Conservation (phyloP, 768 basidiomycete genomes). For the Albatrellus ellisii region DNA sequence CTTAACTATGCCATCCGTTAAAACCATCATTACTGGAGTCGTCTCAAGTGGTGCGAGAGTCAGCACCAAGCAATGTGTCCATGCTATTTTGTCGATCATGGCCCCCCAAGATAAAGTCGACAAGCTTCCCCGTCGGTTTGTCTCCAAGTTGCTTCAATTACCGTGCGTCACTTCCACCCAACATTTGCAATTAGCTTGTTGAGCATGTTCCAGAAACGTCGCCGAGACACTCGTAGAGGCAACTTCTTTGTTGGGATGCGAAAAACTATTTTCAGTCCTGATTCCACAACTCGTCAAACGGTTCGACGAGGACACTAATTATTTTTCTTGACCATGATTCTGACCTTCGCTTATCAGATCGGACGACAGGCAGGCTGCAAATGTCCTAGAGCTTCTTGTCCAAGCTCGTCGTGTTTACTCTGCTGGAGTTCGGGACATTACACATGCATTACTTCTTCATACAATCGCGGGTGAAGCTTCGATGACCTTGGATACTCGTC, state of each 20-base stretch:
- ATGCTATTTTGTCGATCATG: slow-evolving; percentile 4
- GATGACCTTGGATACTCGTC: slow-evolving; percentile 4
- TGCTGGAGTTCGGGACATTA: slow-evolving; percentile 12
- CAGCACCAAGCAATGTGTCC: slow-evolving; percentile 6
- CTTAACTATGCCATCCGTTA: slow-evolving; percentile 44
- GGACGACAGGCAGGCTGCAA: slow-evolving; percentile 18
- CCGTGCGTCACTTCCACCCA: neutral
- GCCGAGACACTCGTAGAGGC: slow-evolving; percentile 32
- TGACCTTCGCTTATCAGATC: slow-evolving; percentile 17
- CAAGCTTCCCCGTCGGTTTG: neutral
- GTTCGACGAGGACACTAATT: slow-evolving; percentile 21
- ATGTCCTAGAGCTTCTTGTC: slow-evolving; percentile 20
- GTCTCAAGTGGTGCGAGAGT: slow-evolving; percentile 34
- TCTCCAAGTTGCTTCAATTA: neutral
- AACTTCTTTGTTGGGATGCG: slow-evolving; percentile 35
- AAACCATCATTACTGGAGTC: slow-evolving; percentile 43
- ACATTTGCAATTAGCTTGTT: neutral
- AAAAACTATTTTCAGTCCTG: slow-evolving; percentile 46
- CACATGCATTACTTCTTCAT: slow-evolving; percentile 8
- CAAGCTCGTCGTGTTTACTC: slow-evolving; percentile 16
- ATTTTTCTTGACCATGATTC: neutral
- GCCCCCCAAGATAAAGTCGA: neutral
- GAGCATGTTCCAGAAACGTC: slow-evolving; percentile 24
- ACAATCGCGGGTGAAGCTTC: slow-evolving; percentile 5
- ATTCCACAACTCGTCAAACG: slow-evolving; percentile 25